phyloP scores from a whole-genome alignment of 345 rosid genomes.

The Acer negundo region DNA sequence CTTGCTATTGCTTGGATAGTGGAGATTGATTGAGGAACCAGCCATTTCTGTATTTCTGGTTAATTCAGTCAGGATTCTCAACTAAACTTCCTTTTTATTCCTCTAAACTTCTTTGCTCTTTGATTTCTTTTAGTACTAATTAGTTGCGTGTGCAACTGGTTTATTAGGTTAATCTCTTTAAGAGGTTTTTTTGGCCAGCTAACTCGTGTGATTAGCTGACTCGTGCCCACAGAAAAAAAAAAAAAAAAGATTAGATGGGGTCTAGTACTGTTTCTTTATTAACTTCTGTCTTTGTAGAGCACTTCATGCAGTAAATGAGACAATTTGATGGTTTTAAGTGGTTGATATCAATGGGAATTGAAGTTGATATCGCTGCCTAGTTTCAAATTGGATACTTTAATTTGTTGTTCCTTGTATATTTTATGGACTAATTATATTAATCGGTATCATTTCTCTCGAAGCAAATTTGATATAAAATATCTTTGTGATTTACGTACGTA shows the following conservation, averaged over 20 bases:
- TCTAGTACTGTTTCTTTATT: not conserved
- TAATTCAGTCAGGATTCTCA: not conserved
- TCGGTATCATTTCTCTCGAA: not conserved
- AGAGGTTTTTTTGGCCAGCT: not conserved
- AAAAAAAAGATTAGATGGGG: not conserved
- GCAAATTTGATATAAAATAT: not conserved
- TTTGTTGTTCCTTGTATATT: not conserved
- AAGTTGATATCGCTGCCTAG: not conserved
- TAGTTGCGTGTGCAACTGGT: not conserved
- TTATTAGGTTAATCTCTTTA: not conserved
- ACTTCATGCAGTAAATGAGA: not conserved
- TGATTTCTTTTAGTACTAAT: not conserved
- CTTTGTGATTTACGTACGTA: too few species aligned
- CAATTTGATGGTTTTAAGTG: not conserved
- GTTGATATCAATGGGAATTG: not conserved
- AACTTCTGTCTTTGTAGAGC: not conserved
- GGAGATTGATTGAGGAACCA: not conserved
- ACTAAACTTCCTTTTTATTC: not conserved
- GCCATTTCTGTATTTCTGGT: not conserved
- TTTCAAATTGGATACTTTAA: too few species aligned
- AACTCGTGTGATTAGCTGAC: not conserved
- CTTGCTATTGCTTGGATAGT: not conserved
- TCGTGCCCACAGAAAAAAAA: not conserved
- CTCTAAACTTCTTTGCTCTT: not conserved
- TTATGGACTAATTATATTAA: not conserved